Conservation (phyloP, 139 green algal species). For the Prasinococcaceae sp. region DNA sequence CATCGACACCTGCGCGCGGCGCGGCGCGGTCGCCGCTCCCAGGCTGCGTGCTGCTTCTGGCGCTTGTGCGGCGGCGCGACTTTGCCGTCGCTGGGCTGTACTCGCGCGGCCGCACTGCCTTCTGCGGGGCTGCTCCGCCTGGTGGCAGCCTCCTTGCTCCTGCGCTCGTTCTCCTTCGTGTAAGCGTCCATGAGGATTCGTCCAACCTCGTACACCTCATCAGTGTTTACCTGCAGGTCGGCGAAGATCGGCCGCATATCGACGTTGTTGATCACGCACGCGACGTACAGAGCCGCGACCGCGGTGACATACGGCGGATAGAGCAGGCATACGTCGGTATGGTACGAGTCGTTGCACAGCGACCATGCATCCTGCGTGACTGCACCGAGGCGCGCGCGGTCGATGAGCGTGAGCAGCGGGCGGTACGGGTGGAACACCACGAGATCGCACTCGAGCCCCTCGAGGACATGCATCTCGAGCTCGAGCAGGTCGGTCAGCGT, state of each 20-base stretch:
- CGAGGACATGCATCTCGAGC: conserved; percentile 45
- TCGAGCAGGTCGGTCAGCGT: conserved; percentile 47
- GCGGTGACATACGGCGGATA: conserved; percentile 51
- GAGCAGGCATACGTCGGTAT: conserved; percentile 35
- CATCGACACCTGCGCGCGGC: too few species aligned
- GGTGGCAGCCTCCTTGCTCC: too few species aligned
- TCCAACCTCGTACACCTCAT: background rate
- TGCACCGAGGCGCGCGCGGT: conserved; percentile 19
- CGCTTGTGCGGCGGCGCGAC: too few species aligned
- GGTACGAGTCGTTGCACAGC: conserved; percentile 47
- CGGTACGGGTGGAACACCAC: conserved; percentile 50
- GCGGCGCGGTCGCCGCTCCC: too few species aligned
- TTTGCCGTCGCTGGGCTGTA: too few species aligned
- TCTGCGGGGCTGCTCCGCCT: too few species aligned
- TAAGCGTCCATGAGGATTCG: background rate
- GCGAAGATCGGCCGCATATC: conserved; percentile 14
- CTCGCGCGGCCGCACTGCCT: too few species aligned
- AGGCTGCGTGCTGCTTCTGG: too few species aligned
- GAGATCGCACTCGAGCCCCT: conserved; percentile 51
- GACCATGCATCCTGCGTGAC: conserved; percentile 29
- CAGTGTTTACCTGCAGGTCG: conserved; percentile 12
- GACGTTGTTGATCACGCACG: conserved; percentile 10
- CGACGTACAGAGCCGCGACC: conserved; percentile 39
- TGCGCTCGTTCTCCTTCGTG: too few species aligned
- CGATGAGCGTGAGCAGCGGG: conserved; percentile 20